phyloP scores from a whole-genome alignment of 768 basidiomycete genomes.

The Leucogyrophana mollusca region DNA sequence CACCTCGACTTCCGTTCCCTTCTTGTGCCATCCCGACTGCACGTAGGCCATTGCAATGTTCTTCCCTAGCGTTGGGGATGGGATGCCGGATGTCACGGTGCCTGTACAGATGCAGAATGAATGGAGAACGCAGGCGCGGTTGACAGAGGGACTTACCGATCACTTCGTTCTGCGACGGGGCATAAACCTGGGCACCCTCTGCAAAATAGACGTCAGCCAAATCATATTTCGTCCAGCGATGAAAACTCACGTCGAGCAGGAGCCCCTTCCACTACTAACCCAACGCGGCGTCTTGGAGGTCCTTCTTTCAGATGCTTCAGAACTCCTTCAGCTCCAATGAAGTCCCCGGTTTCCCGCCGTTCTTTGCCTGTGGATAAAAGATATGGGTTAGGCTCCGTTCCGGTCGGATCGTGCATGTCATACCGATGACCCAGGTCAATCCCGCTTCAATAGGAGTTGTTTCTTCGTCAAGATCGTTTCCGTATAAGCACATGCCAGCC shows the following conservation, averaged over 20 bases:
- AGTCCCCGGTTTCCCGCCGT: slow-evolving; percentile 63
- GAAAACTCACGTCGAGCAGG: slow-evolving; percentile 69
- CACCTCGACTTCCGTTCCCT: slow-evolving; percentile 80
- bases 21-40: slow-evolving; percentile 79
- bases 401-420: slow-evolving; percentile 21
- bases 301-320: slow-evolving; percentile 78
- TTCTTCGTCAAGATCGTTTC: slow-evolving; percentile 87
- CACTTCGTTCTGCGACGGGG: slow-evolving; percentile 48
- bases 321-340: slow-evolving; percentile 79
- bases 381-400: background rate
- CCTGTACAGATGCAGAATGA: slow-evolving; percentile 38
- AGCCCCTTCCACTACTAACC: slow-evolving; percentile 77
- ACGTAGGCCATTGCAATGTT: slow-evolving; percentile 99
- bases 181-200: slow-evolving; percentile 81
- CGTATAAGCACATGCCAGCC: slow-evolving; percentile 96
- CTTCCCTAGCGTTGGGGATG: slow-evolving; percentile 82
- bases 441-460: slow-evolving; percentile 90
- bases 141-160: slow-evolving; percentile 66
- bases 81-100: slow-evolving; percentile 89
- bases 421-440: slow-evolving; percentile 90
- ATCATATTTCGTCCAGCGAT: background rate
- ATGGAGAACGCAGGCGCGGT: slow-evolving; percentile 5
- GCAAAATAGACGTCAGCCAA: slow-evolving; percentile 8
- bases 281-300: slow-evolving; percentile 74
- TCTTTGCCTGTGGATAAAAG: slow-evolving; percentile 64